phyloP scores from a whole-genome alignment of 768 basidiomycete species.

The Suillus subalutaceus region DNA sequence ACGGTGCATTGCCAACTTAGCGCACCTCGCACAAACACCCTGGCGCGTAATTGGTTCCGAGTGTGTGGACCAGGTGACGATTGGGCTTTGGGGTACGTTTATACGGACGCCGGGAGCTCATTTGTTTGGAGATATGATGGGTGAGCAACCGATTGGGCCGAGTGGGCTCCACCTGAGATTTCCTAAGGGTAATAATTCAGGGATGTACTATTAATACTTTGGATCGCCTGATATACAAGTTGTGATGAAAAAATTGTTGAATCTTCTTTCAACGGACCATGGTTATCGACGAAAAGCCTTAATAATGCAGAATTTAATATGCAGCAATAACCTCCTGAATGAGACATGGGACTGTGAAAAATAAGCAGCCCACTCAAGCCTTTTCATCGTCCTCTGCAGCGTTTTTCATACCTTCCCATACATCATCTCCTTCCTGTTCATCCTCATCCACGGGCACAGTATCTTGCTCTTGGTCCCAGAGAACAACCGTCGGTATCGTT shows the following conservation, averaged over 20 bases:
- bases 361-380: slow-evolving; percentile 17
- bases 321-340: background rate
- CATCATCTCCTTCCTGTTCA: slow-evolving; percentile 53
- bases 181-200: background rate
- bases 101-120: background rate
- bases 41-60: background rate
- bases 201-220: background rate
- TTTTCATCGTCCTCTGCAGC: slow-evolving; percentile 44
- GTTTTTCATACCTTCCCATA: slow-evolving; percentile 71
- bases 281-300: background rate
- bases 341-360: background rate
- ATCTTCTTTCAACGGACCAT: background rate
- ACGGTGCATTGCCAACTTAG: background rate
- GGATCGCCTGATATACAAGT: background rate
- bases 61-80: background rate
- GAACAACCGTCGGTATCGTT: slow-evolving; percentile 59
- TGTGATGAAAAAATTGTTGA: background rate
- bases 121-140: background rate
- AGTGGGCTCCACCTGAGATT: background rate
- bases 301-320: background rate
- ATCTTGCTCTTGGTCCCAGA: slow-evolving; percentile 55
- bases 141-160: too few relatives aligned
- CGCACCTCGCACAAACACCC: background rate
- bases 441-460: slow-evolving; percentile 15
- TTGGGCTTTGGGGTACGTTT: background rate